Base-by-base conservation (phyloP, 208 protist genomes). In the Crithidia thermophila region DNA sequence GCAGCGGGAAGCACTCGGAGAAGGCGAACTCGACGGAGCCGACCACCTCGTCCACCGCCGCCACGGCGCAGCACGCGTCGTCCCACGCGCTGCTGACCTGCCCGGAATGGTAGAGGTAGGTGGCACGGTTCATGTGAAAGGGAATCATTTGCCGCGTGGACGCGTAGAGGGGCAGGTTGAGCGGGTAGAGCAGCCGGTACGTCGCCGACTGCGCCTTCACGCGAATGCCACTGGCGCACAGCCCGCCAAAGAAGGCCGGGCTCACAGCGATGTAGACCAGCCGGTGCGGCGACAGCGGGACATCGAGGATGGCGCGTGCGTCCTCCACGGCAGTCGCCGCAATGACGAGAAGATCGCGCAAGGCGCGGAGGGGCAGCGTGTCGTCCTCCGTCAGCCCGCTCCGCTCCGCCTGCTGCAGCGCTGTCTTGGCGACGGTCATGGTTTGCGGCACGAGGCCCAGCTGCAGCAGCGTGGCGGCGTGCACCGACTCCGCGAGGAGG, bases 1-100 rank as follows among this genome's bases (percentile, higher is more conserved):
- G 66, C 9, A 91, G 59, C 30, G 89, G 75, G 42, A 85, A 90
- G 59, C 89, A 94, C 37, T 85, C 77, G 1, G 79, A 84, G 53
- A 92, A 91, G 65, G 82, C 84, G 39, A 90, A 85, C 66, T 90
- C 81, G 2, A 81, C 64, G 5, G 83, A 90, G 51, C 85, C 89
- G 28, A 82, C 79, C 21, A 94, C 55, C 67, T 94, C 89, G 50
- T 94, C 89, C 33, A 77, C 85, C 51, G 73, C 77, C 11, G 77
- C 89, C 25, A 92, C 89, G 2, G 88, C 84, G 50, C 82, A 76
- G 67, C 77, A 88, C 42, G 70, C 74, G 28, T 90, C 76, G 31
- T 78, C 77, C 88, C 88, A 94, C 21, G 84, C 82, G 23, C 81
- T 81, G 36, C 73, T 21, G 34, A 82, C 77, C 47, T 67, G 51